Conservation (phyloP, 371 early-diverging fungal species). For the Saksenaea oblongispora region DNA sequence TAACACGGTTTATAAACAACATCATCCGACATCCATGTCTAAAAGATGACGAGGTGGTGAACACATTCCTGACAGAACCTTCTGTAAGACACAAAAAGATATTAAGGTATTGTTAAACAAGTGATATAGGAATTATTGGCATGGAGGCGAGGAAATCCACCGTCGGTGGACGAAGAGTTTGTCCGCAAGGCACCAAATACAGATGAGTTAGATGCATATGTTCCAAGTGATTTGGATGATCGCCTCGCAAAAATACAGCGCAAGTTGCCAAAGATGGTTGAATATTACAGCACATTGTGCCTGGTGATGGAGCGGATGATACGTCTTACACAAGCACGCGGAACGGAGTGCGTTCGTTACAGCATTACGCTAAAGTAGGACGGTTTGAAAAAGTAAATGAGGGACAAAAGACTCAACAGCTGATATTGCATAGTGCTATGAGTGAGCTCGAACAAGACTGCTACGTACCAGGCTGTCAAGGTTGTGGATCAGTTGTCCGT, state of each 20-base stretch:
- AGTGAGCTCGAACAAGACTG: slow-evolving; percentile 54
- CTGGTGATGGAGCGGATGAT: slow-evolving; percentile 69
- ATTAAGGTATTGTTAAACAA: slow-evolving; percentile 19
- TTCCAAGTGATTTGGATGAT: slow-evolving; percentile 55
- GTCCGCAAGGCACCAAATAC: slow-evolving; percentile 36
- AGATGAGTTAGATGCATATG: slow-evolving; percentile 34
- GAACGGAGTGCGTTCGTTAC: slow-evolving; percentile 59
- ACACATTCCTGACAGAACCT: slow-evolving; percentile 69
- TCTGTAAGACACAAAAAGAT: slow-evolving; percentile 44
- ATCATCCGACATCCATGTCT: slow-evolving; percentile 77
- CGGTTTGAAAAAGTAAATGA: neutral
- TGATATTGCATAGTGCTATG: slow-evolving; percentile 6
- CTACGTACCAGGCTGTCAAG: slow-evolving; percentile 59
- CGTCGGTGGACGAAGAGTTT: slow-evolving; percentile 56
- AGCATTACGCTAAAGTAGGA: slow-evolving; percentile 57
- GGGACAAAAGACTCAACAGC: neutral
- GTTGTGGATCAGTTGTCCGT: slow-evolving; percentile 58
- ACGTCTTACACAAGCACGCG: slow-evolving; percentile 64
- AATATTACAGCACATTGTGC: slow-evolving; percentile 65
- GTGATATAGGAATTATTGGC: slow-evolving; percentile 40
- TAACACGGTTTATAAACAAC: slow-evolving; percentile 77
- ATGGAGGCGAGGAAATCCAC: slow-evolving; percentile 55
- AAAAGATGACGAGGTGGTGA: slow-evolving; percentile 62
- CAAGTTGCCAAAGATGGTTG: slow-evolving; percentile 50
- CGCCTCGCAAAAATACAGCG: slow-evolving; percentile 52